phyloP scores from a whole-genome alignment of 2,329 filamentous ascomycete species.

The Corniculantispora saksenae region DNA sequence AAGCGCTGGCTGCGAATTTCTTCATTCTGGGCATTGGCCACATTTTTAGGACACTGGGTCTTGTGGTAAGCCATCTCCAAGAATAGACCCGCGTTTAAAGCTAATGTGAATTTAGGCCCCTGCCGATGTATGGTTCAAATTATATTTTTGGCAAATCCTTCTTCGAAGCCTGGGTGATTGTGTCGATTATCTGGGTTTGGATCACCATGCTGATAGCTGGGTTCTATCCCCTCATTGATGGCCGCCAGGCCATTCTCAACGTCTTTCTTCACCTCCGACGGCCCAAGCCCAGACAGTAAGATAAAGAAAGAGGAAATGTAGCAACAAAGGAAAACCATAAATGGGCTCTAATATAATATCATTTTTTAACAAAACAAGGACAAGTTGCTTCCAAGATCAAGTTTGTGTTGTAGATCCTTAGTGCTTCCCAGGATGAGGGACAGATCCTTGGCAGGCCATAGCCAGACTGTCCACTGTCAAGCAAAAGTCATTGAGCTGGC shows the following conservation, averaged over 20 bases:
- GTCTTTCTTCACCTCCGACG: conserved; percentile 13
- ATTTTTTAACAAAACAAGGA: too few relatives aligned
- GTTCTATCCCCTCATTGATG: conserved; percentile 52
- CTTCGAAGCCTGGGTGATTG: conserved; percentile 51
- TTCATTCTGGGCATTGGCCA: conserved; percentile 47
- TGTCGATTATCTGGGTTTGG: conserved; percentile 57
- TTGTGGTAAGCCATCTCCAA: conserved; percentile 41
- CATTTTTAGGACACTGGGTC: conserved; percentile 55
- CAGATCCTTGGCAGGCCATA: too few relatives aligned
- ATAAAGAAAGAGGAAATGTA: too few relatives aligned
- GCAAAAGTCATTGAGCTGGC: too few relatives aligned
- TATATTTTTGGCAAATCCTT: conserved; percentile 52
- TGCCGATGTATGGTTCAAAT: conserved; percentile 55
- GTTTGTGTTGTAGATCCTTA: too few relatives aligned
- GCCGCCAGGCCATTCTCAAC: conserved; percentile 35
- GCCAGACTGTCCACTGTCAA: too few relatives aligned
- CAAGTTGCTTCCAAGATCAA: too few relatives aligned
- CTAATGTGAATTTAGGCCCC: conserved; percentile 34
- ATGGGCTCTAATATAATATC: too few relatives aligned
- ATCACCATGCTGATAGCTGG: conserved; percentile 49
- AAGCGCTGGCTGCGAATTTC: conserved; percentile 50
- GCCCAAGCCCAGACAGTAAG: neutral
- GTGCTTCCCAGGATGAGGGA: too few relatives aligned
- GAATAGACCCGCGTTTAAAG: neutral
- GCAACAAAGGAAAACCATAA: too few relatives aligned